phyloP scores from a whole-genome alignment of 345 rosid species.

The Citrus reticulata region DNA sequence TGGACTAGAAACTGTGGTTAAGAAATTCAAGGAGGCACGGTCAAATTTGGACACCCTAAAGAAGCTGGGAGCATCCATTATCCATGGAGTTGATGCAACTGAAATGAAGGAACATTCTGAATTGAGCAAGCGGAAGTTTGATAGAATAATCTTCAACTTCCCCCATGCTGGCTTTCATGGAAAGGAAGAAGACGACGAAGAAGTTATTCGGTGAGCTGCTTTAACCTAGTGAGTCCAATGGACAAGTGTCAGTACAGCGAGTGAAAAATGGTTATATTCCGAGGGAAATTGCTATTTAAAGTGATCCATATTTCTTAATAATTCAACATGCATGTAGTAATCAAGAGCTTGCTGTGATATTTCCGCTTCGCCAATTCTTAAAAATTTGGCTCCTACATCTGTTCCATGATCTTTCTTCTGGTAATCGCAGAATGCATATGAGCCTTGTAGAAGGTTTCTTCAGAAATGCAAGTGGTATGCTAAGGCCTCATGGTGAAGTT shows the following conservation, averaged over 20 bases:
- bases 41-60: constrained; percentile 34
- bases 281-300: too few relatives aligned
- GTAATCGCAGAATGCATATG: constrained; percentile 42
- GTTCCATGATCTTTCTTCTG: neutral
- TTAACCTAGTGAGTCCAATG: too few relatives aligned
- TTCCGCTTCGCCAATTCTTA: neutral
- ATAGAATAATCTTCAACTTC: constrained; percentile 51
- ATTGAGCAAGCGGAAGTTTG: constrained; percentile 39
- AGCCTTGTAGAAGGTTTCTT: constrained; percentile 42
- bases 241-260: too few relatives aligned
- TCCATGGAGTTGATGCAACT: constrained; percentile 56
- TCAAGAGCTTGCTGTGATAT: too few relatives aligned
- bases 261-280: too few relatives aligned
- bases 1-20: constrained; percentile 31
- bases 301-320: too few relatives aligned
- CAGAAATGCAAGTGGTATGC: constrained; percentile 37
- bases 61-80: constrained; percentile 35
- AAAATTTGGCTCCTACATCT: too few relatives aligned
- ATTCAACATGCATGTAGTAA: too few relatives aligned
- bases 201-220: constrained; percentile 27
- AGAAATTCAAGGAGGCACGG: constrained; percentile 41
- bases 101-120: constrained; percentile 27
- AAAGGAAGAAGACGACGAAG: constrained; percentile 28
- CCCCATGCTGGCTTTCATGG: constrained; percentile 67
- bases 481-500: constrained; percentile 36